These are phyloP conservation scores for Coemansia sp. DNA, from an alignment of 192 early-diverging fungal genomes.

Conservation along the genomic window DNA sequence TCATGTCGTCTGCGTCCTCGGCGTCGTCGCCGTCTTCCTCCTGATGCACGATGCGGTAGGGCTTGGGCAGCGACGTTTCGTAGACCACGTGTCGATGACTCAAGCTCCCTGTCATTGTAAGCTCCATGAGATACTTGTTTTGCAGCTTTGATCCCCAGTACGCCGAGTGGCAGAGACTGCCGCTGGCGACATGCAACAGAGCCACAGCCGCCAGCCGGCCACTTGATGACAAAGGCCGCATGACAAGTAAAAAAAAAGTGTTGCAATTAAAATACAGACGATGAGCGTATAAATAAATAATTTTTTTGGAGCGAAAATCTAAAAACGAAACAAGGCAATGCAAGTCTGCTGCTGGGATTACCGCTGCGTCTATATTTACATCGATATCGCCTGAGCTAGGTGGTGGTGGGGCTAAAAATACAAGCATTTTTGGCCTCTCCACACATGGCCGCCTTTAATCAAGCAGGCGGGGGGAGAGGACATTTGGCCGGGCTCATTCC, in stretches of 20 bases:
- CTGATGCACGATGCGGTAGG: conserved; percentile 50
- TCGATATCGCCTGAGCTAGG: background rate
- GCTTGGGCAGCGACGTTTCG: conserved; percentile 49
- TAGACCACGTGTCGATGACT: conserved; percentile 41
- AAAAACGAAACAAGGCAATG: background rate
- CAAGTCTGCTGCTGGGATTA: background rate
- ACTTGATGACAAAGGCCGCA: background rate
- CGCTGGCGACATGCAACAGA: background rate
- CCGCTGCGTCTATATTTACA: background rate
- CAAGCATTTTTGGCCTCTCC: background rate
- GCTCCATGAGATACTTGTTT: conserved; percentile 42
- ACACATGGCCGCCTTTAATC: background rate
- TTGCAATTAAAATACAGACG: background rate
- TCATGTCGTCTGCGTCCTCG: conserved; percentile 46
- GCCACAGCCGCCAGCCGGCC: background rate
- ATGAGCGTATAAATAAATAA: background rate
- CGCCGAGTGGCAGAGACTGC: conserved; percentile 43
- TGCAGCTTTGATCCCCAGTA: conserved; percentile 39
- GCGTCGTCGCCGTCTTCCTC: conserved; percentile 47
- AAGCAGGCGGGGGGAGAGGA: background rate
- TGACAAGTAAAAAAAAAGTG: background rate
- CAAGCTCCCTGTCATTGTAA: conserved; percentile 27
- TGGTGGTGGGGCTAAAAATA: conserved; percentile 9
- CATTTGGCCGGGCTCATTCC: conserved; percentile 13
- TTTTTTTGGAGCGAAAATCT: conserved; percentile 3